phyloP scores from a whole-genome alignment of 164 flowering plant genomes.

The Umbilicus rupestris region DNA sequence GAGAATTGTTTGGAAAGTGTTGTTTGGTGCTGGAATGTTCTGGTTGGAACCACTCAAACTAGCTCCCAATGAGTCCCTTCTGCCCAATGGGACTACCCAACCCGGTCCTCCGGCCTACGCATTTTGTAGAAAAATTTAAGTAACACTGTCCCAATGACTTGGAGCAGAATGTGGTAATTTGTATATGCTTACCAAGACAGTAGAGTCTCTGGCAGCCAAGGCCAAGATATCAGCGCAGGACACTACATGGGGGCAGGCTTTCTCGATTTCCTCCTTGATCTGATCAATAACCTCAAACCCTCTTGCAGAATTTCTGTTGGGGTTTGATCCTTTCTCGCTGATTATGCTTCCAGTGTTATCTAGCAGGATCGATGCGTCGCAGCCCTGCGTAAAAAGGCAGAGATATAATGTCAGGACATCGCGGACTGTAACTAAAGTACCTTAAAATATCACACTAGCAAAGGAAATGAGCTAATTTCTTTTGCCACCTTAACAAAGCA shows the following conservation, averaged over 20 bases:
- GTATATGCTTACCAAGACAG: constrained; percentile 49
- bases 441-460: not conserved
- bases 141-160: too few species aligned
- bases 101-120: constrained; percentile 73
- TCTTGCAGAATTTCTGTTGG: constrained; percentile 72
- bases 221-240: constrained; percentile 92
- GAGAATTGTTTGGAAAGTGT: constrained; percentile 81
- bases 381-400: constrained; percentile 44
- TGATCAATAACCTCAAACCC: constrained; percentile 84
- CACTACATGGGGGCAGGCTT: constrained; percentile 77
- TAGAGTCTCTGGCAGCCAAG: constrained; percentile 86
- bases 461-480: not conserved
- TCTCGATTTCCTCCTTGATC: constrained; percentile 77
- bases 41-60: constrained; percentile 94
- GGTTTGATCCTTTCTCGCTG: constrained; percentile 67
- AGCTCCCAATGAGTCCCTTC: constrained; percentile 79
- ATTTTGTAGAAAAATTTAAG: not conserved
- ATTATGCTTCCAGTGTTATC: constrained; percentile 58
- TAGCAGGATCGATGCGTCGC: constrained; percentile 73
- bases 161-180: not conserved
- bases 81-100: constrained; percentile 94
- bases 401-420: not conserved
- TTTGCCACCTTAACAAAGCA: constrained; percentile 64
- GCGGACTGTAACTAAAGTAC: not conserved
- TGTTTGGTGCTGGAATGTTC: constrained; percentile 95